Evolutionary conservation across 257 asterid genomes (phyloP), one percentile per base, ranked within the genome.

Genomic region (Fraxinus anomala): DNA sequence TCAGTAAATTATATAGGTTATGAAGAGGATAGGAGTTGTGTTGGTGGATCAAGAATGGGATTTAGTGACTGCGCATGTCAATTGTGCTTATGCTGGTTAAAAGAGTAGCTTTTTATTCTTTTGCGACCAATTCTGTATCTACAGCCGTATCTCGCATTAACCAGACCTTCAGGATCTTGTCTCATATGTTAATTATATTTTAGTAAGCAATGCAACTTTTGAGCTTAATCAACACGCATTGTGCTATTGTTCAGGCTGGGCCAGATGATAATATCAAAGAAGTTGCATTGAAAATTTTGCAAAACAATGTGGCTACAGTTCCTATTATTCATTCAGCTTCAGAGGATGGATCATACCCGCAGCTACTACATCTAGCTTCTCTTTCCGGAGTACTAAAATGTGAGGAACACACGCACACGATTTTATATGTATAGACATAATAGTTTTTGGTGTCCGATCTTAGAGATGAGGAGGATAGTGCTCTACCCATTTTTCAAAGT

Each of bases 231-330:
- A 63, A 24, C 69, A 10, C 26, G 28, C 17, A 63, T 23, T 24
- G 17, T 26, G 12, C 30, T 21, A 23, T 59, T 59, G 21, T 78
- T 80, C 91, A 95, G 98, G 97, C 96, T 79, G 98, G 96, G 68
- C 97, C 98, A 56, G 98, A 93, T 77, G 94, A 89, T 79, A 91
- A 72, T 86, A 77, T 94, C 90, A 92, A 94, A 82, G 94, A 92
- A 26, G 89, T 94, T 68, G 90, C 96, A 14, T 78, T 90, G 88
- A 89, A 94, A 86, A 86, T 94, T 84, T 82, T 94, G 88, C 92
- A 89, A 77, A 87, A 87, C 77, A 91, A 87, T 74, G 92, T 94
- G 67, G 84, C 99, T 34, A 85, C 94, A 3, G 86, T 94, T 86
- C 99, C 97, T 67, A 85, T 94, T 78, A 89, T 92, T 81, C 96